A percentile compares a stretch with the other conserved stretches of the same genome.
These are phyloP conservation scores for Teunomyces cretensis DNA, from an alignment of 805 yeast genomes.

Conservation along the genomic window DNA sequence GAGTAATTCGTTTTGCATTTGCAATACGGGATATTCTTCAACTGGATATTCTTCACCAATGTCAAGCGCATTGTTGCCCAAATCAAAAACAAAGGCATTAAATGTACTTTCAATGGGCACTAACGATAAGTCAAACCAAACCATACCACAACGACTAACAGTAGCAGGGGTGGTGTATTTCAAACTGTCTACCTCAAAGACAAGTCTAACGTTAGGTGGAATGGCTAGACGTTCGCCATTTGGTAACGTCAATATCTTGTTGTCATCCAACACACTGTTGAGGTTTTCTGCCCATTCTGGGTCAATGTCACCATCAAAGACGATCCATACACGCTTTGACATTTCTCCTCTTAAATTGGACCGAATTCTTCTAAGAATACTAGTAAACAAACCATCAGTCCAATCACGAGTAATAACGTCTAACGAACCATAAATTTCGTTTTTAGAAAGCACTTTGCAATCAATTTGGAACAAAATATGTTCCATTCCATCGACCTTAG, in stretches of 20 bases:
- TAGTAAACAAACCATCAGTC: conserved; percentile 84
- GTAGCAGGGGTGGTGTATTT: conserved; percentile 84
- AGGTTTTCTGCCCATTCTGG: conserved; percentile 92
- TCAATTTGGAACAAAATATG: conserved; percentile 54
- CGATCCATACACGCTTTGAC: conserved; percentile 63
- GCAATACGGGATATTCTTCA: conserved; percentile 6
- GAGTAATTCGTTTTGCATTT: conserved; percentile 14
- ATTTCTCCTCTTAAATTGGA: conserved; percentile 61
- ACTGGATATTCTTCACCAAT: conserved; percentile 7
- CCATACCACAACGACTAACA: conserved; percentile 86
- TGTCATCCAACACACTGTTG: conserved; percentile 90
- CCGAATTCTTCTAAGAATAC: conserved; percentile 56
- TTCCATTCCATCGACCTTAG: conserved; percentile 29
- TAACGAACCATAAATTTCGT: conserved; percentile 63
- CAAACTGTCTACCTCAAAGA: conserved; percentile 76
- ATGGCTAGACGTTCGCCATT: conserved; percentile 81
- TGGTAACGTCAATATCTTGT: conserved; percentile 75
- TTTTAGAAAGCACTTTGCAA: conserved; percentile 72
- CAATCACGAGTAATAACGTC: conserved; percentile 84
- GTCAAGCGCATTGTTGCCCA: conserved; percentile 12
- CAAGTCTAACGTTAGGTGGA: conserved; percentile 59
- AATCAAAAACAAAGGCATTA: conserved; percentile 15
- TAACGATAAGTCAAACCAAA: conserved; percentile 57
- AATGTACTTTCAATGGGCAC: conserved; percentile 17
- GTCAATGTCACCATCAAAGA: conserved; percentile 91